phyloP scores from a whole-genome alignment of 306 rosid genomes.

The Datisca glomerata region DNA sequence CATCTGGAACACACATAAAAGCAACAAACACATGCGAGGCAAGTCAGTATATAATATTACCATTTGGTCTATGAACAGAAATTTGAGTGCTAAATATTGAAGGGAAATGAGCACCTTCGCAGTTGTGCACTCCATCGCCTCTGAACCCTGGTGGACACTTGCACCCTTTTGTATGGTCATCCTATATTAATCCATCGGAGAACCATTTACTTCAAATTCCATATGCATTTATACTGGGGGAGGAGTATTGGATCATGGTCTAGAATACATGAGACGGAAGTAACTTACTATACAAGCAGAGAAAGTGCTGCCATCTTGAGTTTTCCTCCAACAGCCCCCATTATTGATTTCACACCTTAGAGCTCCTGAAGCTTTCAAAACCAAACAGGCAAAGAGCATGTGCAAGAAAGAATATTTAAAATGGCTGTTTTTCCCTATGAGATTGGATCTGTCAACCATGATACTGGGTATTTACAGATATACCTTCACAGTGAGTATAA shows the following conservation, averaged over 20 bases:
- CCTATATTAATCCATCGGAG: conserved; percentile 31
- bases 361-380: conserved; percentile 63
- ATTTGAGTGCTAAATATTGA: conserved; percentile 2
- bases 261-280: conserved; percentile 2
- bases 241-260: not conserved
- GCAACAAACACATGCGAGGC: not conserved
- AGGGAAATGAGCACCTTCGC: conserved; percentile 52
- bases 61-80: not conserved
- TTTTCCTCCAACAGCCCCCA: conserved; percentile 92
- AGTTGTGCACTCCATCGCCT: conserved; percentile 65
- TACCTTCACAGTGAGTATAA: conserved; percentile 89
- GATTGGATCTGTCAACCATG: too few species aligned
- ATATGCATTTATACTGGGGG: not conserved
- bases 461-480: not conserved
- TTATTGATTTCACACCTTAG: conserved; percentile 69
- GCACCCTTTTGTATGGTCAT: conserved; percentile 62
- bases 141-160: conserved; percentile 78
- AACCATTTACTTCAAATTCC: not conserved
- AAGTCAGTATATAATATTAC: not conserved
- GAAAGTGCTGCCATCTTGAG: conserved; percentile 37
- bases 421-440: conserved; percentile 5
- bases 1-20: conserved; percentile 38
- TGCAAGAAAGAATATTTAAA: not conserved
- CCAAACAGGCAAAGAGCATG: conserved; percentile 4
- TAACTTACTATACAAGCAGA: conserved; percentile 78